Conservation (phyloP, 2,329 filamentous ascomycete species). For the Alternaria arborescens region DNA sequence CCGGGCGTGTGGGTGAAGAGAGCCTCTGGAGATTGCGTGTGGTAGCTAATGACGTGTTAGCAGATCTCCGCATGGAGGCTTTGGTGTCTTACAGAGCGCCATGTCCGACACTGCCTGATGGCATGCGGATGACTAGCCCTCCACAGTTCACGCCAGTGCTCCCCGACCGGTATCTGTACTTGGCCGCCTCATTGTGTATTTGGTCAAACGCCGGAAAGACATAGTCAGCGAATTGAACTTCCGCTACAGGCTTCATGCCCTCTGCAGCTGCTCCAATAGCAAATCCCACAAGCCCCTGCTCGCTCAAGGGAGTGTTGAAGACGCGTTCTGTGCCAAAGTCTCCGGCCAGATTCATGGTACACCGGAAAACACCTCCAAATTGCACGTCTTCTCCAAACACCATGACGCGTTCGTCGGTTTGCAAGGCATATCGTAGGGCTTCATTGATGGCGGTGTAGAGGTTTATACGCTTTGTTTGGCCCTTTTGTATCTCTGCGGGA, state of each 20-base stretch:
- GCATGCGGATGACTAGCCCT: conserved; percentile 88
- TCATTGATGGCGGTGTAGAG: conserved; percentile 94
- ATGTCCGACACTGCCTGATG: conserved; percentile 87
- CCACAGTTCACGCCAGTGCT: conserved; percentile 65
- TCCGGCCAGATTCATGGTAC: conserved; percentile 87
- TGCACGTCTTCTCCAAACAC: conserved; percentile 97
- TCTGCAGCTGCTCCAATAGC: conserved; percentile 89
- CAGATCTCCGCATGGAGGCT: neutral
- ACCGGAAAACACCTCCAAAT: conserved; percentile 95
- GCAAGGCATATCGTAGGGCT: conserved; percentile 81
- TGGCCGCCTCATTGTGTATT: conserved; percentile 91
- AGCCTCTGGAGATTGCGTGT: conserved; percentile 88
- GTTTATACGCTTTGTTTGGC: conserved; percentile 85
- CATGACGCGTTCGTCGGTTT: conserved; percentile 83
- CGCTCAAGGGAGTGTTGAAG: conserved; percentile 94
- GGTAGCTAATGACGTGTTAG: conserved; percentile 63
- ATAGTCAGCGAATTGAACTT: conserved; percentile 97
- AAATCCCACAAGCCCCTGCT: conserved; percentile 95
- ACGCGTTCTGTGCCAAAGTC: conserved; percentile 88
- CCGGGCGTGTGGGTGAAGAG: conserved; percentile 90
- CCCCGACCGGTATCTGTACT: conserved; percentile 80
- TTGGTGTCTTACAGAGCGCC: conserved; percentile 69
- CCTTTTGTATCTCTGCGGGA: conserved; percentile 68
- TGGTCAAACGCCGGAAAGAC: conserved; percentile 94
- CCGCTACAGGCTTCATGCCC: conserved; percentile 90